Conservation (phyloP, 176 grass and related monocot species). For the Dendrocalamus sinicus region DNA sequence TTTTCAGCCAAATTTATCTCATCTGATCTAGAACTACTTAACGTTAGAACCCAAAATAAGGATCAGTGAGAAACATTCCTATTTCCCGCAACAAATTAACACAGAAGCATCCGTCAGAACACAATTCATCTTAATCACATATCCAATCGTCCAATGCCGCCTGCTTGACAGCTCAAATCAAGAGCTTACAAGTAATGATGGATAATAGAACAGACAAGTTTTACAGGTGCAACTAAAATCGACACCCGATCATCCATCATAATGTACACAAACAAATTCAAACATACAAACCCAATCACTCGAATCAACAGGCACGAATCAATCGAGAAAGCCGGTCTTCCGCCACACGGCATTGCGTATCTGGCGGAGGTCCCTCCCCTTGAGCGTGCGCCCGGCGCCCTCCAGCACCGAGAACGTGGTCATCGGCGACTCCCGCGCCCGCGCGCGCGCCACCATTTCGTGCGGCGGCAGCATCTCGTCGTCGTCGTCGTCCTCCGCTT, state of each 20-base stretch:
- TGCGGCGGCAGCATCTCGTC: slow-evolving; percentile 87
- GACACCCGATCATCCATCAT: slow-evolving; percentile 46
- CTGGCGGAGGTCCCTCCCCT: slow-evolving; percentile 86
- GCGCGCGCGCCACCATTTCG: slow-evolving; percentile 65
- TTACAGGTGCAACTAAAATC: slow-evolving; percentile 49
- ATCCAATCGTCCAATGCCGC: slow-evolving; percentile 9
- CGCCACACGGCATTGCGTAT: slow-evolving; percentile 84
- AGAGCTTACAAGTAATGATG: slow-evolving; percentile 21
- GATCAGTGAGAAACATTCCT: neutral
- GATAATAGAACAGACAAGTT: slow-evolving; percentile 1
- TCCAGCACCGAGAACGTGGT: slow-evolving; percentile 82
- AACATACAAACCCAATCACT: slow-evolving; percentile 25
- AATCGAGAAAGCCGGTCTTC: slow-evolving; percentile 88
- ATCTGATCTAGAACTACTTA: neutral
- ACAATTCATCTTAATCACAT: slow-evolving; percentile 13
- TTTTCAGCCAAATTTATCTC: neutral
- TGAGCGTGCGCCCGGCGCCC: slow-evolving; percentile 78
- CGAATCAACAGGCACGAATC: slow-evolving; percentile 39
- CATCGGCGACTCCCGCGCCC: slow-evolving; percentile 61
- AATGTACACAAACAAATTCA: slow-evolving; percentile 43
- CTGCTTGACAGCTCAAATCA: neutral
- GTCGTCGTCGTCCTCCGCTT: slow-evolving; percentile 46
- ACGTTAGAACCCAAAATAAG: neutral
- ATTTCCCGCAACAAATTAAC: neutral
- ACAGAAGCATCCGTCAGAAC: neutral